A percentile compares a stretch with the other conserved stretches of the same genome.
Conservation (phyloP, 345 rosid species). For the Conringia planisiliqua region DNA sequence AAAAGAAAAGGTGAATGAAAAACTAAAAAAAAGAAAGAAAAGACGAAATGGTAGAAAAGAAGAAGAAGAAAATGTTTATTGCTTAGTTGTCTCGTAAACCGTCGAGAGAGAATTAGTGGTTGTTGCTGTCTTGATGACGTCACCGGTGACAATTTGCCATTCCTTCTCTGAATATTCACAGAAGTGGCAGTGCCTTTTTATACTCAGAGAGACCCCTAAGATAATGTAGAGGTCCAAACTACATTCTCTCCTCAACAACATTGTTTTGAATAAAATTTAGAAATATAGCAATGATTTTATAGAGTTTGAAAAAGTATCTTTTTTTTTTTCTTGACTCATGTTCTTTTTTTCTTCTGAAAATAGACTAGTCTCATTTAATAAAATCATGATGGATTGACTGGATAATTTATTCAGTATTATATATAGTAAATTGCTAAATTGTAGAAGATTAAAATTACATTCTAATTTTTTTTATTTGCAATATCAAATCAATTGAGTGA, state of each 20-base stretch:
- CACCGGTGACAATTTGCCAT: conserved; percentile 27
- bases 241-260: conserved; percentile 7
- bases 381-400: neutral
- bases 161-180: conserved; percentile 24
- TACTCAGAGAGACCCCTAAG: conserved; percentile 9
- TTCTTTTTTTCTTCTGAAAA: neutral
- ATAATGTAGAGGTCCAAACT: conserved; percentile 24
- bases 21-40: neutral
- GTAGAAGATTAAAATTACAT: neutral
- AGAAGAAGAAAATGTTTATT: neutral
- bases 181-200: conserved; percentile 27
- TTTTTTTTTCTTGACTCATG: neutral
- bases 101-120: conserved; percentile 33
- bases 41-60: neutral
- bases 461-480: too few relatives aligned
- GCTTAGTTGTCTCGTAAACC: conserved; percentile 22
- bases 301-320: neutral
- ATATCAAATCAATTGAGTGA: too few relatives aligned
- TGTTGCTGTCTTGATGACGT: conserved; percentile 50
- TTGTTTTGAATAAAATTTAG: neutral
- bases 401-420: neutral
- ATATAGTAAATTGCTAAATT: neutral
- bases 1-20: neutral
- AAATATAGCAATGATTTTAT: neutral
- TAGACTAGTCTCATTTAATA: neutral